These are phyloP conservation scores for Cladosporium sp. DNA, from an alignment of 2,329 filamentous ascomycete genomes.

Conservation along the genomic window DNA sequence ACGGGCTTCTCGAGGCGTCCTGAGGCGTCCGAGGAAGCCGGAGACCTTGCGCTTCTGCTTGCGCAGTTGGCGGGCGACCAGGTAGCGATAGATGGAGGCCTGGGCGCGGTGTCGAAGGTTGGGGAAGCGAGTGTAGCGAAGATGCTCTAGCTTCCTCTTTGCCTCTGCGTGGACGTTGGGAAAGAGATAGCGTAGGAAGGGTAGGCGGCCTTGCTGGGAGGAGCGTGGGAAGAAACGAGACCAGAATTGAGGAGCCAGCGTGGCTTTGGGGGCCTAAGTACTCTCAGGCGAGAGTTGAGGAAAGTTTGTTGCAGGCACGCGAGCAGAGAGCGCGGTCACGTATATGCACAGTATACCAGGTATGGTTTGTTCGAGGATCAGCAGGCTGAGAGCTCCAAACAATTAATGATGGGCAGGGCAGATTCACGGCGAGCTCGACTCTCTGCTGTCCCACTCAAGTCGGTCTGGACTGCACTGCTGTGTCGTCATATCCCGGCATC, in stretches of 20 bases:
- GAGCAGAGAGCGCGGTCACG: neutral
- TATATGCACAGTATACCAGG: neutral
- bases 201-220: slow-evolving; percentile 24
- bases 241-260: slow-evolving; percentile 33
- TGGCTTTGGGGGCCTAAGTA: slow-evolving; percentile 8
- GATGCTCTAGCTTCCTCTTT: slow-evolving; percentile 64
- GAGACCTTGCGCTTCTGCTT: slow-evolving; percentile 45
- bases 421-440: neutral
- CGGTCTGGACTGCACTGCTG: slow-evolving; percentile 1
- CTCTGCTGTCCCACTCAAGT: neutral
- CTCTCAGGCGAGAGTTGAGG: slow-evolving; percentile 2
- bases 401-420: neutral
- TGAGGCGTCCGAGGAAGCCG: slow-evolving; percentile 37
- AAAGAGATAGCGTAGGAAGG: slow-evolving; percentile 66
- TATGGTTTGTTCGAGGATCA: neutral
- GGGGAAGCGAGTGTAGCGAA: slow-evolving; percentile 75
- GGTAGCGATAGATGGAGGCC: slow-evolving; percentile 65
- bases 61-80: slow-evolving; percentile 34
- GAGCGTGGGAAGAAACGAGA: slow-evolving; percentile 25
- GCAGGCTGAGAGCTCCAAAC: neutral
- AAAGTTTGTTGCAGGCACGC: neutral
- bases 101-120: slow-evolving; percentile 70
- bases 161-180: slow-evolving; percentile 64
- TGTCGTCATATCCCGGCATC: neutral
- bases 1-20: slow-evolving; percentile 12